Evolutionary conservation across 768 basidiomycete genomes (phyloP).

Genomic region (Cyclocybe aegerita): DNA sequence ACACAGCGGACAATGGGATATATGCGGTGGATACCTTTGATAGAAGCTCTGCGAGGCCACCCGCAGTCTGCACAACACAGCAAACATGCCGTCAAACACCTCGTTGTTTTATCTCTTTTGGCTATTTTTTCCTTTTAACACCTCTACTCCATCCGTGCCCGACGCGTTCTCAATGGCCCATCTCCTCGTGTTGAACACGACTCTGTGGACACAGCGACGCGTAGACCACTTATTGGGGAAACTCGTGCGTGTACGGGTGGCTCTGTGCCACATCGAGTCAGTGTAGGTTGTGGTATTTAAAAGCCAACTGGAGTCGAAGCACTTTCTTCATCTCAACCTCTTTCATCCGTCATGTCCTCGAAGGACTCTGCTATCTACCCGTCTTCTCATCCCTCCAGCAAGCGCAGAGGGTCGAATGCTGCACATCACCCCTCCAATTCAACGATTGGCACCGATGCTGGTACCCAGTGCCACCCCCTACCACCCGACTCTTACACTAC

Average conservation of each 20-base stretch:
- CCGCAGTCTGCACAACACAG: neutral
- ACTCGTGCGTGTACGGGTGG: neutral
- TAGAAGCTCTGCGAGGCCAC: neutral
- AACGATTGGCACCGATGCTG: neutral
- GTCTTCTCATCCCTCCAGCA: too few relatives aligned
- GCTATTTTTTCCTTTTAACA: neutral
- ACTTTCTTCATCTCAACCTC: neutral
- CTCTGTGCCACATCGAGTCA: too few relatives aligned
- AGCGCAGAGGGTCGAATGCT: too few relatives aligned
- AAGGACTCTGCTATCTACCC: too few relatives aligned
- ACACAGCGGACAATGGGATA: too few relatives aligned
- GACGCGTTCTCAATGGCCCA: neutral
- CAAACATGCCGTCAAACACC: neutral
- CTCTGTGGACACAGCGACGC: neutral
- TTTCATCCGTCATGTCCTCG: neutral
- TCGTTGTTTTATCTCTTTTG: neutral
- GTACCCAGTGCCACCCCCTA: neutral
- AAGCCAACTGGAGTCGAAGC: neutral
- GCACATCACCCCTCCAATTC: neutral
- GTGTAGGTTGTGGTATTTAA: neutral
- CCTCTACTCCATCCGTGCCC: neutral
- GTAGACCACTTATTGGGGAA: neutral
- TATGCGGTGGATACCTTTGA: neutral
- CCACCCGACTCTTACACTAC: neutral
- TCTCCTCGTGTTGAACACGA: neutral